A percentile compares a stretch with the other conserved stretches of the same genome.
Evolutionary conservation across 306 rosid species (phyloP).

Genomic region (Heteromeles arbutifolia): DNA sequence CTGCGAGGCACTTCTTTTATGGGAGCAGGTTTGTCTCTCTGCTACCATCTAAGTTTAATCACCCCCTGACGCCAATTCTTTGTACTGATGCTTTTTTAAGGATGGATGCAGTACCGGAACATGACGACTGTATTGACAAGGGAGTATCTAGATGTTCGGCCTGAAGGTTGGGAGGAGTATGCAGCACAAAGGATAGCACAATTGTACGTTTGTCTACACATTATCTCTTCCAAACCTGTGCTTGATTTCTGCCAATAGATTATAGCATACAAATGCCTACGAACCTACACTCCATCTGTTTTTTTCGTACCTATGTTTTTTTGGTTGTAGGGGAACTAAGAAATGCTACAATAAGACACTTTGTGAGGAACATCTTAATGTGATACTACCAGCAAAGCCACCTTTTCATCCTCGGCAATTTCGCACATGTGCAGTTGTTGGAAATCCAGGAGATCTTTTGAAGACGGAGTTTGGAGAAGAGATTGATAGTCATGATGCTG

Average conservation of each 20-base stretch:
- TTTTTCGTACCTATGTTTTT: background rate
- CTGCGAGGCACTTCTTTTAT: constrained; percentile 74
- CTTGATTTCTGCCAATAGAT: constrained; percentile 6
- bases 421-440: constrained; percentile 86
- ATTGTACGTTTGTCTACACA: constrained; percentile 44
- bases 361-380: constrained; percentile 82
- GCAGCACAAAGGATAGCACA: constrained; percentile 90
- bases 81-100: constrained; percentile 26
- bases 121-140: constrained; percentile 94
- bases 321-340: constrained; percentile 53
- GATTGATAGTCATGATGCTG: constrained; percentile 88
- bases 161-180: constrained; percentile 88
- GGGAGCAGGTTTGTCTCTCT: constrained; percentile 83
- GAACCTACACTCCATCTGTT: constrained; percentile 8
- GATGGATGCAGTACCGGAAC: constrained; percentile 74
- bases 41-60: background rate
- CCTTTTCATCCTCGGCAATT: constrained; percentile 92
- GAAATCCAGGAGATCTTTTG: constrained; percentile 96
- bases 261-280: background rate
- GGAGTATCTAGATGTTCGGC: constrained; percentile 83
- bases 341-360: constrained; percentile 73
- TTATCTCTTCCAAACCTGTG: background rate
- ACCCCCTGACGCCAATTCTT: background rate
- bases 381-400: constrained; percentile 76
- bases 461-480: constrained; percentile 77